Base-by-base conservation (phyloP, 495 filamentous ascomycete species). In the Cenococcum geophilum region DNA sequence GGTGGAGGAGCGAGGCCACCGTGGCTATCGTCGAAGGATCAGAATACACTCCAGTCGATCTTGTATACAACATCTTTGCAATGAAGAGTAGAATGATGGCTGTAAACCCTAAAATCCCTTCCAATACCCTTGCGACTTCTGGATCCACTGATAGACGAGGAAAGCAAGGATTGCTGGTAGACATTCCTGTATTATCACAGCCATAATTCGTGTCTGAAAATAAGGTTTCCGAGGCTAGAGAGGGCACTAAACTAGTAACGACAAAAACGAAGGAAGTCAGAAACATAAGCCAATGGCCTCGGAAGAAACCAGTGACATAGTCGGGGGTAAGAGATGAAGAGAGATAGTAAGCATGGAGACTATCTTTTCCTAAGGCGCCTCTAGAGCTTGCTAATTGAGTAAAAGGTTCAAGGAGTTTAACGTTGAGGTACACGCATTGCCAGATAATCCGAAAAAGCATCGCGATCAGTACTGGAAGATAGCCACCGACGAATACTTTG, bases 271-370 rank as follows among this genome's bases (percentile, higher is more conserved):
- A 36, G 16, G 53, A 56, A 18, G 14, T 34, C 9, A 32, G 22
- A 18, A 34, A 11, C n/a, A 56, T 56, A 23, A 56, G 18, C 53
- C 53, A 56, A 20, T 56, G 53, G n/a, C 4, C 53, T 36, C 35
- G 36, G 8, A 27, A 34, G 8, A 56, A 34, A 12, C 53, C 53
- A 9, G 9, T 27, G 34, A 56, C 20, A 14, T 18, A 27, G 1
- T 4, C 53, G 8, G 23, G 59, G 48, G 42, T 42, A 18, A 51
- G 48, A 51, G n/a, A 60, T 12, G 62, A 60, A n/a, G 58, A 55
- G 12, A 61, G 62, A 37, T 64, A 64, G 57, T 61, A 64, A 16
- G 57, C 21, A 48, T 54, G 59, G 14, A 64, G 32, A 3, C 57
- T 58, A n/a, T 58, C 45, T 20, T 60, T 58, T 20, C 57, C 62